These are phyloP conservation scores for Suillus bovinus DNA, from an alignment of 768 basidiomycete genomes.

Conservation along the genomic window DNA sequence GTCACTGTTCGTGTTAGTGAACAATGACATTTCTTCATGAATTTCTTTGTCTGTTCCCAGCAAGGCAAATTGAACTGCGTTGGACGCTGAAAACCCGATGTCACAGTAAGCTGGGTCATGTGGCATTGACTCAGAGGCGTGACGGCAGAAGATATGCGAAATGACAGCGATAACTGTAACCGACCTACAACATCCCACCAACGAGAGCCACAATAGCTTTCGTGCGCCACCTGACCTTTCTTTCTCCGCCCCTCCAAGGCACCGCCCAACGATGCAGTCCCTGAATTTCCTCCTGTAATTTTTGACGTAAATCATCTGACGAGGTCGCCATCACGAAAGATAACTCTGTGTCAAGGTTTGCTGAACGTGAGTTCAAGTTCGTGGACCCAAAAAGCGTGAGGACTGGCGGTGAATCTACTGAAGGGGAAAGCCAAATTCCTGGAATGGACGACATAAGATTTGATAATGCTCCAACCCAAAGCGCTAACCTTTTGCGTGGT, in stretches of 20 bases:
- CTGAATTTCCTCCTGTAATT: conserved; percentile 55
- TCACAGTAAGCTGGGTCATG: not conserved
- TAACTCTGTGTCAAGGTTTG: conserved; percentile 88
- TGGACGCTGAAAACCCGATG: not conserved
- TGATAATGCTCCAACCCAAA: not conserved
- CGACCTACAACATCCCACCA: conserved; percentile 63
- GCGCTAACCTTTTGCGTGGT: conserved; percentile 90
- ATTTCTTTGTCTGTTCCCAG: not conserved
- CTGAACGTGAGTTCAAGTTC: conserved; percentile 89
- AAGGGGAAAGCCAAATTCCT: conserved; percentile 87
- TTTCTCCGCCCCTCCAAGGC: conserved; percentile 59
- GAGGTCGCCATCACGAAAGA: conserved; percentile 83
- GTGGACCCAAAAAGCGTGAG: conserved; percentile 93
- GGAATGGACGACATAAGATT: conserved; percentile 3
- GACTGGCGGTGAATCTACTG: conserved; percentile 48
- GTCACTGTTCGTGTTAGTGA: not conserved
- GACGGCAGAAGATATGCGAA: too few species aligned
- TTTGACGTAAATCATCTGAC: conserved; percentile 47
- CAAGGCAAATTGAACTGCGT: not conserved
- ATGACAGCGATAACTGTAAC: not conserved
- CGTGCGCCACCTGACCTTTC: conserved; percentile 63
- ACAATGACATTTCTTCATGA: too few species aligned
- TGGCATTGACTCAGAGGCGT: not conserved
- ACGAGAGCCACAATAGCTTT: conserved; percentile 63
- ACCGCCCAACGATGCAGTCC: conserved; percentile 49